Conservation (phyloP, 805 yeast genomes). For the Lipomyces mesembrius region DNA sequence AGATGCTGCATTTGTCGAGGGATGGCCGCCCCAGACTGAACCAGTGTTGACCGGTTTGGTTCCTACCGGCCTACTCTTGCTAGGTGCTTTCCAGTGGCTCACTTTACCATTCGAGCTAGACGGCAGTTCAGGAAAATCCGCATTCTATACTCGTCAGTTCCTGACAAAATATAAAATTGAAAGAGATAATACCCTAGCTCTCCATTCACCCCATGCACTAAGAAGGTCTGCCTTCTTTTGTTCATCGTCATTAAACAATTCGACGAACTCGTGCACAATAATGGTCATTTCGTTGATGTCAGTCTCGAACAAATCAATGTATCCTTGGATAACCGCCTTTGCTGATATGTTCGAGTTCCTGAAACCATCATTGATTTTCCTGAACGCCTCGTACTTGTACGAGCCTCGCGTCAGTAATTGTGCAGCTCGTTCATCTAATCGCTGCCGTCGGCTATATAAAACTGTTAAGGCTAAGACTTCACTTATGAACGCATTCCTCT, state of each 20-base stretch:
- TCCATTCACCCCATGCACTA: conserved; percentile 28
- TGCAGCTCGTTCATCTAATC: conserved; percentile 34
- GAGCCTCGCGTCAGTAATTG: conserved; percentile 23
- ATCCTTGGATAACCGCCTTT: conserved; percentile 24
- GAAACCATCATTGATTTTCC: conserved; percentile 20
- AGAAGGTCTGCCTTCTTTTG: conserved; percentile 13
- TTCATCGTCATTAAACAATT: conserved; percentile 15
- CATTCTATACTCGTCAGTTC: conserved; percentile 13
- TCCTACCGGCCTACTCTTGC: conserved; percentile 5
- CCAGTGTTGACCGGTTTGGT: conserved; percentile 5
- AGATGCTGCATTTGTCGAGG: not conserved
- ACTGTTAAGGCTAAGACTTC: not conserved
- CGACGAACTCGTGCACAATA: conserved; percentile 34
- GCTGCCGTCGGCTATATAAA: conserved; percentile 20
- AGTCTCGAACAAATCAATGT: conserved; percentile 27
- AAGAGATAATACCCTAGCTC: conserved; percentile 10
- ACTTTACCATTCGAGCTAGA: not conserved
- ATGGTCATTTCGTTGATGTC: conserved; percentile 28
- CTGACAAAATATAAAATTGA: not conserved
- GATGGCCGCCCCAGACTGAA: conserved; percentile 11
- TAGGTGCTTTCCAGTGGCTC: conserved; percentile 3
- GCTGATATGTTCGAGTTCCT: conserved; percentile 19
- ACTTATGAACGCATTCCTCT: not conserved
- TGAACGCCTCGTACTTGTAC: conserved; percentile 17
- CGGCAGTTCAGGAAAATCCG: conserved; percentile 24